Percentiles rank a stretch among this genome's conserved stretches.
Conservation (phyloP, 2,329 filamentous ascomycete species). For the Amauroascus verrucosus region DNA sequence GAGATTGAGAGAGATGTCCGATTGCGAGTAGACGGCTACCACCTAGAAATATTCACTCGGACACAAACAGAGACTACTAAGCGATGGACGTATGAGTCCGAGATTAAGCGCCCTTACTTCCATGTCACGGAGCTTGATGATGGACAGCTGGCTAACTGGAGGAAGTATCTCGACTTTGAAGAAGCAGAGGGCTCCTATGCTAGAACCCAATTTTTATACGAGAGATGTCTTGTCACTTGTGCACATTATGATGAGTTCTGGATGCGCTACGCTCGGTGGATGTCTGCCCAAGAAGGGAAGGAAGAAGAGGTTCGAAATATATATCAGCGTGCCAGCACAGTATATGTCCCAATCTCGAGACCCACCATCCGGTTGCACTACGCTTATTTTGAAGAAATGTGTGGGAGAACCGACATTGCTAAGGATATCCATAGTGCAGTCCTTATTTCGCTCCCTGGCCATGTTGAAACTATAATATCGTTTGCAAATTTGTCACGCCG, state of each 20-base stretch:
- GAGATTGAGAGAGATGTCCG: slow-evolving; percentile 79
- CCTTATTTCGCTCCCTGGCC: slow-evolving; percentile 63
- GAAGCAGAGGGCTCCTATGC: slow-evolving; percentile 69
- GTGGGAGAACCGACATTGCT: slow-evolving; percentile 64
- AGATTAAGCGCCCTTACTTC: slow-evolving; percentile 93
- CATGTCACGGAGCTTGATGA: slow-evolving; percentile 89
- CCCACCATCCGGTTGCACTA: slow-evolving; percentile 80
- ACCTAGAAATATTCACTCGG: slow-evolving; percentile 67
- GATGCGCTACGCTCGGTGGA: slow-evolving; percentile 95
- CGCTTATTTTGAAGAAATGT: slow-evolving; percentile 87
- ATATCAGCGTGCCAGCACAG: slow-evolving; percentile 72
- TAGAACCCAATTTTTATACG: slow-evolving; percentile 74
- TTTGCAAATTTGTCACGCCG: slow-evolving; percentile 79
- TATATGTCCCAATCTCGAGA: slow-evolving; percentile 78
- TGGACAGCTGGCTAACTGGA: slow-evolving; percentile 76
- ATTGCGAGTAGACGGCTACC: slow-evolving; percentile 65
- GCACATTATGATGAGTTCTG: slow-evolving; percentile 97
- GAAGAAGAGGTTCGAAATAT: slow-evolving; percentile 86
- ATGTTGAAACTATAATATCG: slow-evolving; percentile 78
- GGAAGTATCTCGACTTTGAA: slow-evolving; percentile 93
- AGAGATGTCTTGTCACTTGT: slow-evolving; percentile 83
- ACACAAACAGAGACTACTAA: slow-evolving; percentile 84
- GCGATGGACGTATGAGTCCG: slow-evolving; percentile 88
- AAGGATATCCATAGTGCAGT: slow-evolving; percentile 77
- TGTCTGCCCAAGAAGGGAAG: slow-evolving; percentile 68